These are phyloP conservation scores for Chenopodium berlandieri DNA, from an alignment of 148 eudicot species.

Conservation along the genomic window DNA sequence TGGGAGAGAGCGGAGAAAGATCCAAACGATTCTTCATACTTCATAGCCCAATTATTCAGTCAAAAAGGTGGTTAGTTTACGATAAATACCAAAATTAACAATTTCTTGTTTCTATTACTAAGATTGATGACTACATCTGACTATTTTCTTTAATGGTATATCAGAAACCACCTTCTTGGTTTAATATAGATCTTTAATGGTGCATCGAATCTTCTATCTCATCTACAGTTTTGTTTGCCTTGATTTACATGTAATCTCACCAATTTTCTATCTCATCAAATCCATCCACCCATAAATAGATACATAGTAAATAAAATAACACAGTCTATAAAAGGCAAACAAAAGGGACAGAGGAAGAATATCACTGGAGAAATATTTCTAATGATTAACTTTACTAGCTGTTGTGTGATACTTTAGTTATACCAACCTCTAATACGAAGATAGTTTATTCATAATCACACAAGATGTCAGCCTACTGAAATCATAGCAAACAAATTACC, in stretches of 20 bases:
- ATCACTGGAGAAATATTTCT: background rate
- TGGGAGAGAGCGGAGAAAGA: too few relatives aligned
- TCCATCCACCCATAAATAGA: too few relatives aligned
- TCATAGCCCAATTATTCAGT: background rate
- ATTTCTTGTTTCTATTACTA: background rate
- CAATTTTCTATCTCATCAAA: too few relatives aligned
- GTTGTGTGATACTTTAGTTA: background rate
- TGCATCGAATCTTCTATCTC: too few relatives aligned
- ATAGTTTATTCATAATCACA: background rate
- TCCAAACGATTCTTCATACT: background rate
- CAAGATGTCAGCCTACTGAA: background rate
- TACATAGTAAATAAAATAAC: too few relatives aligned
- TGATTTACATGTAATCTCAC: too few relatives aligned
- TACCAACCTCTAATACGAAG: background rate
- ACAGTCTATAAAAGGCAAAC: too few relatives aligned
- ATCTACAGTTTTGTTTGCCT: too few relatives aligned
- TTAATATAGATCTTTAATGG: background rate
- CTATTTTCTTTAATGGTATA: background rate
- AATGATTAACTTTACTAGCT: background rate
- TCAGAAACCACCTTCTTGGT: background rate
- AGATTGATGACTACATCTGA: background rate
- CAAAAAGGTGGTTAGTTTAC: background rate
- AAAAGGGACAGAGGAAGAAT: too few relatives aligned
- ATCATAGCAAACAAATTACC: conserved; percentile 37
- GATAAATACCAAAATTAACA: background rate